Percentiles rank a stretch among this genome's conserved stretches.
Conservation (phyloP, 306 rosid genomes). For the Cucurbita argyrosperma region DNA sequence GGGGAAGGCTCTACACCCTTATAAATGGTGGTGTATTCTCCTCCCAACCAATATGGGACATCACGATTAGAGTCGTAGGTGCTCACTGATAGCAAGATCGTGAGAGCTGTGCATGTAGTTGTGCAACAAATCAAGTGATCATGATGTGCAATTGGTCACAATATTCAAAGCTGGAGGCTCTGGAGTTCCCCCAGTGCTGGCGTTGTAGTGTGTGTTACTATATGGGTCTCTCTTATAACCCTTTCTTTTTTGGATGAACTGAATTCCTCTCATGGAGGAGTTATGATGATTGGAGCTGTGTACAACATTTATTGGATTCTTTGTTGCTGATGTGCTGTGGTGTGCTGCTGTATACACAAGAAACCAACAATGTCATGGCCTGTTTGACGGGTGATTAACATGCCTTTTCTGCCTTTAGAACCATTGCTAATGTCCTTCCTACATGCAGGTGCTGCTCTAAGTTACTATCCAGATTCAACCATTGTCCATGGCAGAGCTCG, state of each 20-base stretch:
- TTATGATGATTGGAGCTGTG: conserved; percentile 68
- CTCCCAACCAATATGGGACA: too few relatives aligned
- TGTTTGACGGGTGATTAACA: conserved; percentile 58
- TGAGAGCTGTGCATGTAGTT: neutral
- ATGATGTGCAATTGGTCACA: conserved; percentile 32
- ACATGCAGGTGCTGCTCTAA: conserved; percentile 64
- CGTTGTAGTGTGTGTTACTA: conserved; percentile 24
- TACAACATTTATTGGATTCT: conserved; percentile 44
- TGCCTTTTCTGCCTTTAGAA: conserved; percentile 40
- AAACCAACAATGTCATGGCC: conserved; percentile 44
- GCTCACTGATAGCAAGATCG: neutral
- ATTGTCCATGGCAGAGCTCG: conserved; percentile 43
- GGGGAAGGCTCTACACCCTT: too few relatives aligned
- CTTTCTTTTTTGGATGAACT: conserved; percentile 54
- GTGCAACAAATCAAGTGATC: conserved; percentile 52
- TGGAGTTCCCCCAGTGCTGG: conserved; percentile 44
- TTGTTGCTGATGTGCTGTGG: conserved; percentile 65
- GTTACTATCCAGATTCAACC: conserved; percentile 22
- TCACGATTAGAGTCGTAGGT: neutral
- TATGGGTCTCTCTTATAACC: conserved; percentile 44
- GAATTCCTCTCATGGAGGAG: conserved; percentile 39
- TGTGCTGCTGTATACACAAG: conserved; percentile 69
- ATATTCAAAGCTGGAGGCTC: conserved; percentile 43
- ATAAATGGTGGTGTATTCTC: too few relatives aligned
- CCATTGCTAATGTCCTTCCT: conserved; percentile 34